Evolutionary conservation across 345 rosid genomes (phyloP), one percentile per base, ranked within the genome.

Genomic region (Moricandia moricandioides): DNA sequence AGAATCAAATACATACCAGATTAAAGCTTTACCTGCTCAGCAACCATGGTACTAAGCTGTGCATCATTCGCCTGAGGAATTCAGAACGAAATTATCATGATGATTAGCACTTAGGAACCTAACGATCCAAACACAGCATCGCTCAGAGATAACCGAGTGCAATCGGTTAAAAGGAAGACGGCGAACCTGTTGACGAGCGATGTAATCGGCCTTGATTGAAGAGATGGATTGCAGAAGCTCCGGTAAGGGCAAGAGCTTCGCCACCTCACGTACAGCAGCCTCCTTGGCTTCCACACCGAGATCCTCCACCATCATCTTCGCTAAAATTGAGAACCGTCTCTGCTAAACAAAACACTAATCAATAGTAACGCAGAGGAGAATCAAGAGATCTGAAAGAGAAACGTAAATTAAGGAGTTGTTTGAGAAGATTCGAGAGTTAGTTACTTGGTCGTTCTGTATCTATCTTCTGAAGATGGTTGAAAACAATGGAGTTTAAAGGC

Each of bases 211-310:
- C 56, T 96, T 96, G 78, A 92, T 86, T 11, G 97, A 84, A 62
- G 90, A 74, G 71, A 96, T 90, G 14, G 94, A 87, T 72, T 87
- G 91, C 76, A 96, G 68, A 71, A 91, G 97, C 59, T 96, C 98
- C 0, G 99, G 98, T 18, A 89, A 83, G 4, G 98, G 96, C 62
- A 96, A 71, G 16, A 96, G 90, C 89, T 96, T 96, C 11, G 98
- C 96, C 34, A 96, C 99, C 84, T 96, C 99, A 1, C 99, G 90
- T 4, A 96, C 99, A n/a, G 99, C 85, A 14, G 95, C 86, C 73
- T 96, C 99, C 85, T 92, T 96, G 24, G 99, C 99, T 71, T 96
- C 99, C 57, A 96, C 92, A 54, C 99, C 99, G 47, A 87, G 94
- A 90, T 96, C 99, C 66, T 96, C 97, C 47, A 76, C 91, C 90